Evolutionary conservation across 805 yeast genomes (phyloP).

Genomic region (Ogataea ganodermae): DNA sequence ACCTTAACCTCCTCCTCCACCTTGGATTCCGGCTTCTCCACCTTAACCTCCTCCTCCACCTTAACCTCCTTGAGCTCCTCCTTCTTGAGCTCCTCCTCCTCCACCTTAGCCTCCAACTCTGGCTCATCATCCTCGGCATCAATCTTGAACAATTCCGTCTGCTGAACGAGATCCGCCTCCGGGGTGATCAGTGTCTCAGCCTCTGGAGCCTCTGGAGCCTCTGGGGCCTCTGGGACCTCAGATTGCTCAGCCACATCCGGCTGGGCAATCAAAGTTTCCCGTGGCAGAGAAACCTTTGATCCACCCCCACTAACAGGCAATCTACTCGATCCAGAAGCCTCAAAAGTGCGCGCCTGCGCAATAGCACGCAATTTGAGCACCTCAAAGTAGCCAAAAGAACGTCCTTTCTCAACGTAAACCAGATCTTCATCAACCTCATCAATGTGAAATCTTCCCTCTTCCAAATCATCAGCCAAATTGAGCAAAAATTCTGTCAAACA

Average conservation of each 20-base stretch:
- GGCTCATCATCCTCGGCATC: conserved; percentile 11
- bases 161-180: conserved; percentile 7
- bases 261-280: conserved; percentile 32
- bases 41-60: conserved; percentile 6
- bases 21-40: background rate
- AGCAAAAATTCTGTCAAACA: conserved; percentile 89
- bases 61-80: conserved; percentile 12
- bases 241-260: background rate
- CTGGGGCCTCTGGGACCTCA: conserved; percentile 1
- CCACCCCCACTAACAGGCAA: conserved; percentile 21
- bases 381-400: conserved; percentile 64
- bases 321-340: conserved; percentile 11
- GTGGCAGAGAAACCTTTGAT: conserved; percentile 31
- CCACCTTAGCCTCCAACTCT: background rate
- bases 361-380: conserved; percentile 69
- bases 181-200: conserved; percentile 7
- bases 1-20: conserved; percentile 13
- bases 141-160: conserved; percentile 5
- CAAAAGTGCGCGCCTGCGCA: conserved; percentile 24
- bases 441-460: conserved; percentile 75
- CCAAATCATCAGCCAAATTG: conserved; percentile 83
- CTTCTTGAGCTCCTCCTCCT: conserved; percentile 1
- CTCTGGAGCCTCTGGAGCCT: conserved; percentile 2
- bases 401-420: conserved; percentile 30
- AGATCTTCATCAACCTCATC: conserved; percentile 67